Evolutionary conservation across 1,139 yeast species (phyloP), one percentile per base, ranked within the genome.

Genomic region (Zygoascus hellenicus): DNA sequence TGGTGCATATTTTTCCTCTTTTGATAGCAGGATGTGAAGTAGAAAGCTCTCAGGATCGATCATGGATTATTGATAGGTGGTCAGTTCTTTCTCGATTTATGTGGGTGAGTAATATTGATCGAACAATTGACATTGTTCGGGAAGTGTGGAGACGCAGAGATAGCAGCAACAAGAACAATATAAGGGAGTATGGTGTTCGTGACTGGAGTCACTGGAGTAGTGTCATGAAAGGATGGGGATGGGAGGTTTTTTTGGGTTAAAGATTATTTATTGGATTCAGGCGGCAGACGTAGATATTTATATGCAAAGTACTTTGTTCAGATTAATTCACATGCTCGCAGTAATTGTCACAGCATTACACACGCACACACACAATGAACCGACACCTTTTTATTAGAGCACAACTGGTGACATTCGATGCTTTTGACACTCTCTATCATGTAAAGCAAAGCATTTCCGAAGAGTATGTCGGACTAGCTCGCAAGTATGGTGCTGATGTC

Each of bases 181-280:
- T 30, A 6, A 57, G 62, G n/a, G 70, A 69, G 15, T 71, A 67
- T 38, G 72, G 70, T 1, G 68, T 79, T 37, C 68, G 70, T 46
- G 73, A 79, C 29, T 70, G 75, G 63, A 65, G 79, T n/a, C 86
- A 81, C 60, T 81, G 88, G 88, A 76, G 80, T 46, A 66, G 76
- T 0, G 78, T 81, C 10, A 81, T 81, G 86, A 75, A 76, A 55
- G 86, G 81, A 54, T 81, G 87, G 87, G 81, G 81, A 0, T 80
- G 87, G 86, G 86, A 81, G 59, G 81, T 81, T 11, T 60, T 81
- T 39, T 61, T 78, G 36, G 83, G 65, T 9, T 40, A 37, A 34
- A 15, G 33, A 5, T 22, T 22, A 22, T 22, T 22, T 22, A 22
- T 22, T 22, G 7, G 26, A 22, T 22, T 22, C 7, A 22, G 4